These are phyloP conservation scores for Leishmania tropica DNA, from an alignment of 208 protist genomes.

Conservation along the genomic window DNA sequence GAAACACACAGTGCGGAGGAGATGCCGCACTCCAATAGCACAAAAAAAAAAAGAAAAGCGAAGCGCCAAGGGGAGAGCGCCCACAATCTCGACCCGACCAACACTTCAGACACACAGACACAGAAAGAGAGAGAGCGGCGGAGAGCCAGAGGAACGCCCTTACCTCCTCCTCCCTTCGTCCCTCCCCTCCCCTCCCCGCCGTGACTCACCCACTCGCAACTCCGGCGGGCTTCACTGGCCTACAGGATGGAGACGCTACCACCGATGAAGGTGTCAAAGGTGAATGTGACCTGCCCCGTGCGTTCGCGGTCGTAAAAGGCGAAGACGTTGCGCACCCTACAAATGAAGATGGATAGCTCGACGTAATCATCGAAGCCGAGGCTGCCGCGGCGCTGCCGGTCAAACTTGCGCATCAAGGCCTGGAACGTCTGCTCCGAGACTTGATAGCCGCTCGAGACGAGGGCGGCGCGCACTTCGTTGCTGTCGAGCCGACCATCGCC, in stretches of 20 bases:
- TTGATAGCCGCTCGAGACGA: constrained; percentile 52
- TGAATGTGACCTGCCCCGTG: constrained; percentile 72
- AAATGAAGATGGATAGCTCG: constrained; percentile 87
- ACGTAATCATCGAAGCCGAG: constrained; percentile 91
- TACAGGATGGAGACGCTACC: constrained; percentile 65
- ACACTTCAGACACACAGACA: background rate
- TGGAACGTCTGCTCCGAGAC: constrained; percentile 80
- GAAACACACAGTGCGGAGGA: background rate
- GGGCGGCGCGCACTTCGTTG: constrained; percentile 68
- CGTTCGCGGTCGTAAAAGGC: constrained; percentile 73
- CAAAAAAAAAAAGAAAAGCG: background rate
- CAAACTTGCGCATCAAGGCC: constrained; percentile 85
- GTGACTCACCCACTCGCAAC: background rate
- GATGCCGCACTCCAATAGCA: background rate
- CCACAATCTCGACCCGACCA: background rate
- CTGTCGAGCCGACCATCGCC: constrained; percentile 68
- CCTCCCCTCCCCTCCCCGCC: background rate
- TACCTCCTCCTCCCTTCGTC: no score
- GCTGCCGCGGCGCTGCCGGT: constrained; percentile 66
- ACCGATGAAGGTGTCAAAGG: constrained; percentile 71
- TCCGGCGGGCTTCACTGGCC: background rate
- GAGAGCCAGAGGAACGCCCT: background rate
- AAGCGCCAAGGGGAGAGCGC: background rate
- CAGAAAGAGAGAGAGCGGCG: background rate
- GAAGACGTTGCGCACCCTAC: constrained; percentile 72